Evolutionary conservation across 2,329 filamentous ascomycete species (phyloP), one percentile per base, ranked within the genome.

Genomic region (Pseudocercospora pini-densiflorae): DNA sequence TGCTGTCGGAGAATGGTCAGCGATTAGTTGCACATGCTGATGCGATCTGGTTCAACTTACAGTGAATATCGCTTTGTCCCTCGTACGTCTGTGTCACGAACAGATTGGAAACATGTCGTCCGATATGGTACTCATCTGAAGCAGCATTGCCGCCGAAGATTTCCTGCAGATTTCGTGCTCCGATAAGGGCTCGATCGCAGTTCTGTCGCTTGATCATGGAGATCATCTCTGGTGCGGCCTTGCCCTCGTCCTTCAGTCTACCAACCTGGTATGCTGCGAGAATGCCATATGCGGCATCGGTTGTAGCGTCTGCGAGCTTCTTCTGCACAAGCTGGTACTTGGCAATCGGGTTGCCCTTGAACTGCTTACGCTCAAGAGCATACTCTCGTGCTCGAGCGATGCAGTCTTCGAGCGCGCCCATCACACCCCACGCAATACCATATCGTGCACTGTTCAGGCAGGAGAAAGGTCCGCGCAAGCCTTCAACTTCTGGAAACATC

Each of bases 61-160:
- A 88, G 80, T 98, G 95, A 77, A 98, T 98, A 81, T 98, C 95
- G 77, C 94, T 97, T 81, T 98, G 95, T 23, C 95, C 95, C 82
- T 99, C 95, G 74, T 99, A 99, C 1, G 94, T 98, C 82, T 98
- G 94, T 62, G 94, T 96, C 61, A 99, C 95, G 79, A 96, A 99
- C 70, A 99, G 80, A 79, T 99, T 99, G 64, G 94, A 90, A 66
- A 97, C 95, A 82, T 98, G 95, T 70, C 95, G 88, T 16, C 93
- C 95, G 76, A 99, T 97, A 68, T 89, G 89, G 77, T 98, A 99
- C 82, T 99, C 95, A 75, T 99, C 95, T 76, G 93, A 97, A 59
- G 95, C 93, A n/a, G 95, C 95, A 77, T 99, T 99, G 31, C 95
- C 95, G 65, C 95, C 95, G 81, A 99, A 97, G 23, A 99, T 88